Base-by-base conservation (phyloP, 2,329 filamentous ascomycete genomes). In the Ceratocystis variospora region DNA sequence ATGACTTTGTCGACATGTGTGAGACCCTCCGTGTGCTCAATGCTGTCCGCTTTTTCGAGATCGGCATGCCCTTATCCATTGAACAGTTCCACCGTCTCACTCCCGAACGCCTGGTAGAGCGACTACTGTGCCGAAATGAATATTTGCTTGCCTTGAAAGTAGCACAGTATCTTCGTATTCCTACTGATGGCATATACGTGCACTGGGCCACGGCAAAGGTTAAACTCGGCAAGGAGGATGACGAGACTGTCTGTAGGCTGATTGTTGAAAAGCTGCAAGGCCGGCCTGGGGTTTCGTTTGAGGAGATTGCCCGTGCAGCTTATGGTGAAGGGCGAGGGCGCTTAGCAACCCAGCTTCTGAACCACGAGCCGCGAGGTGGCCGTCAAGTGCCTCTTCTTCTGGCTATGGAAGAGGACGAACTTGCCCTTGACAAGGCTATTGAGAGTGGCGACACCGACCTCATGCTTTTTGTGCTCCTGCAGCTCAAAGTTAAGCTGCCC, bases 1-100 rank as follows among this genome's bases (percentile, higher is more conserved):
- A 99, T 72, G 93, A 99, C 70, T 99, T 97, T 76, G 94, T 99
- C 65, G 93, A 97, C 69, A 97, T 96, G 87, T 96, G 91, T 71
- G 93, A 99, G 75, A 94, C 87, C 0, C 78, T 99, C 17, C 87
- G 94, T 17, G 92, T 99, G 0, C 80, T 99, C 61, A 97, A 96
- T 71, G 93, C 93, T 5, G 88, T 93, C 12, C 86, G 94, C 63
- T 95, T 89, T 74, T 97, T 94, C 73, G 89, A 95, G 71, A 83
- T 97, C 64, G 94, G 94, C 1, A 79, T 99, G 25, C 91, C 93
- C 0, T 75, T 99, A 3, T 96, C 92, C 3, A 96, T 94, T 73
- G 92, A 96, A 69, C 93, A 99, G 75, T 97, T 94, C 74, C 84
- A 94, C 70, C 88, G 91, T 5, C 82, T 99, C 64, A 95, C 91